Percentiles rank a stretch among this genome's conserved stretches.
Evolutionary conservation across 108 stramenopile species (phyloP).

Genomic region (Pelagomonas calceolata): DNA sequence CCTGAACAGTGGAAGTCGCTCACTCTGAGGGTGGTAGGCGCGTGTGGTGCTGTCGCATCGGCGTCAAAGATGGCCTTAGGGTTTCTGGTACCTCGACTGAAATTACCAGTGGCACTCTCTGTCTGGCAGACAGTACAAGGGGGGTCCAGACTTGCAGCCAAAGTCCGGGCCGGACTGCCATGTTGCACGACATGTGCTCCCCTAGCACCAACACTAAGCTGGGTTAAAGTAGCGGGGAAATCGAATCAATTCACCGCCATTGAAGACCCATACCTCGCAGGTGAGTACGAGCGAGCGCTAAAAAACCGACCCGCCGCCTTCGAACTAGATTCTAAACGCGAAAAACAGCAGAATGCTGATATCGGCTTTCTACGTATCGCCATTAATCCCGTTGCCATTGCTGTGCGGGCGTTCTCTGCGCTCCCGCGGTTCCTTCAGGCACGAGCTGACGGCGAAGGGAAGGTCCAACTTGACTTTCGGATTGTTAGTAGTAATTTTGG

Average conservation of each 20-base stretch:
- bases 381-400: conserved; percentile 19
- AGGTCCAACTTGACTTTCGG: not conserved
- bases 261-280: conserved; percentile 30
- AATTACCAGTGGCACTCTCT: conserved; percentile 4
- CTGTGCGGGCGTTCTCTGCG: conserved; percentile 11
- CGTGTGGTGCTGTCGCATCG: no score
- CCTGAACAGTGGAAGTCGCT: no score
- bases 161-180: no score
- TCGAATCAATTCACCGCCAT: conserved; percentile 9
- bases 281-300: conserved; percentile 28
- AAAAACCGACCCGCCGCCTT: conserved; percentile 24
- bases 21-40: no score
- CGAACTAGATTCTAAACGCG: not conserved
- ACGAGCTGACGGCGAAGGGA: not conserved
- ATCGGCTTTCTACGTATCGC: conserved; percentile 17
- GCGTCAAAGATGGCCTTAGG: no score
- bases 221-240: conserved; percentile 1
- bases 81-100: conserved; percentile 18
- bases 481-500: no score
- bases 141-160: no score
- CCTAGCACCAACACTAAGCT: conserved; percentile 10
- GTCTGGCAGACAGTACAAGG: not conserved
- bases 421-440: not conserved
- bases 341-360: not conserved
- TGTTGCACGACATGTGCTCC: conserved; percentile 24